Base-by-base conservation (phyloP, 2,329 filamentous ascomycete genomes). In the Colletotrichum endophyticum region DNA sequence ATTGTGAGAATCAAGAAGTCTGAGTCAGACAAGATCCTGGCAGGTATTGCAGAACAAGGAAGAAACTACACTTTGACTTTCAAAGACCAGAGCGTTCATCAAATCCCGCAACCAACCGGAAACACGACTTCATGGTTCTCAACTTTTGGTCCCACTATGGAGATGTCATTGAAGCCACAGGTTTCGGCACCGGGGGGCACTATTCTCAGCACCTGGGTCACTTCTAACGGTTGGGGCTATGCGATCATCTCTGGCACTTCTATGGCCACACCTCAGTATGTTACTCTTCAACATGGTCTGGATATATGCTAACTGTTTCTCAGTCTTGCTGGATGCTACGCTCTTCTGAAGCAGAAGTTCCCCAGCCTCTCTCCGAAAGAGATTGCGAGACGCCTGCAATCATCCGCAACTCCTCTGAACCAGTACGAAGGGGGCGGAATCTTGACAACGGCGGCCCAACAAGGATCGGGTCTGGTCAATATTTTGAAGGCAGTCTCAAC, bases 181-280 rank as follows among this genome's bases (percentile, higher is more conserved):
- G 62, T 76, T 4, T 76, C 70, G 16, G 73, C 69, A 28, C 70
- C 73, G 4, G 73, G 73, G 4, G 73, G 73, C 16, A 73, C 68
- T 1, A 76, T 76, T 36, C 73, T 76, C 11, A 73, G 70, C 22
- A 76, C 69, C 4, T 76, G 73, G 73, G 73, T 76, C 5, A 73
- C 73, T 30, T 76, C 73, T 3, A 64, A 76, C 16, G 69, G 69
- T 15, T 73, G 68, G 69, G 70, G 73, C 25, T 76, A 76, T 28
- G 73, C 69, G 9, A 66, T 76, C 36, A 76, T 76, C 16, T 76
- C 73, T n/a, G 63, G 69, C 13, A 76, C 73, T 13, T 76, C 73
- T 7, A 76, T 76, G 73, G 68, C 73, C 6, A 73, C 73, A 4
- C 70, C 73, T 22, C 73, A 72, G 72, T 73, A 73, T 27, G 72